Evolutionary conservation across 2,329 filamentous ascomycete genomes (phyloP), one percentile per base, ranked within the genome.

Genomic region (Leptographium wingfieldii): DNA sequence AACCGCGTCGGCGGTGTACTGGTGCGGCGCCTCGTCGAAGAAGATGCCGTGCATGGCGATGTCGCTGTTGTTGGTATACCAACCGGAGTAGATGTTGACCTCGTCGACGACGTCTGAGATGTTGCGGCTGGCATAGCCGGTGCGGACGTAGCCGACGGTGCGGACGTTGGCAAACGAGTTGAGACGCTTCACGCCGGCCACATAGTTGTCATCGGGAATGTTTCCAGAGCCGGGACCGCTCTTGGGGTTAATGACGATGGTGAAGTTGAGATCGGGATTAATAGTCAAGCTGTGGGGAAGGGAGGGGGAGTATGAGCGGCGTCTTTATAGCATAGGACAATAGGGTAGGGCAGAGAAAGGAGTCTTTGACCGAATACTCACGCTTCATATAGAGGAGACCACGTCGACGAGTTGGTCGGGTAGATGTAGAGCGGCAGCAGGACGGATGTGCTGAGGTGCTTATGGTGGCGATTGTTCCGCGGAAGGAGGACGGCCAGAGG

Each of bases 401-500:
- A 63, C 1, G 60, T 51, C 16, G 60, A 35, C 9, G 57, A 46
- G 27, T 62, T 60, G 46, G 12, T 35, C 3, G 62, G 62, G 25
- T 63, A 63, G 33, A 63, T 60, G 60, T 63, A 63, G 19, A 63
- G 53, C 10, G 62, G 62, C 38, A 63, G 31, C 33, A 59, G 46
- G 48, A 59, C 55, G 10, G 55, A 22, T 2, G 59, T 27, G 19
- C 33, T 46, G 16, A 11, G 31, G 1, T n/a, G 19, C 40, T 52
- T 57, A 35, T 53, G 48, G 19, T 55, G 46, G 22, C 22, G 22
- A 7, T 57, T 52, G 25, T 35, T 33, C 6, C 27, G 43, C 2
- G 31, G 29, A 3, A 57, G 33, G 19, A 60, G 25, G 19, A 60
- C 55, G 19, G 55, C 59, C 10, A 25, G 33, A 7, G 59, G 59